A percentile compares a stretch with the other conserved stretches of the same genome.
These are phyloP conservation scores for Eutrema heterophyllum DNA, from an alignment of 345 rosid species.

Conservation along the genomic window DNA sequence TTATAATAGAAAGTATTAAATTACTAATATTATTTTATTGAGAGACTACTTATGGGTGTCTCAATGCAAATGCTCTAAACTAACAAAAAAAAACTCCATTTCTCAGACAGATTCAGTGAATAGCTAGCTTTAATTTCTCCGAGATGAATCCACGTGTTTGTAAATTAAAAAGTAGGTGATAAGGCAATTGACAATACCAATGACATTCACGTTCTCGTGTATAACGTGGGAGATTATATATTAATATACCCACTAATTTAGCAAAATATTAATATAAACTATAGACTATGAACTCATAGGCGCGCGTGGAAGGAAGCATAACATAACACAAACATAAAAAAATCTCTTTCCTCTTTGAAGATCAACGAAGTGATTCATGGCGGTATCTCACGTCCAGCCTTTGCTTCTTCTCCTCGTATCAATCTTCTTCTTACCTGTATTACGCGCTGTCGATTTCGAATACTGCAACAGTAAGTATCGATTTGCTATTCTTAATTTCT, in stretches of 20 bases:
- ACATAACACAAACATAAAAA: not conserved
- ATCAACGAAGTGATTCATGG: not conserved
- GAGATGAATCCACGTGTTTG: not conserved
- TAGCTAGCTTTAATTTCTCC: not conserved
- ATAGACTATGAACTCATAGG: not conserved
- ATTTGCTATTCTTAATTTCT: not conserved
- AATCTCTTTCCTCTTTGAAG: not conserved
- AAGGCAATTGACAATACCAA: not conserved
- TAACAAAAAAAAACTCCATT: too few relatives aligned
- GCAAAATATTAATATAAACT: not conserved
- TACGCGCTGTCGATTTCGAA: not conserved
- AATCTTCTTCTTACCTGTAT: constrained; percentile 2
- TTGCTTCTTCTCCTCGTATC: not conserved
- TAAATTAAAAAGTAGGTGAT: not conserved
- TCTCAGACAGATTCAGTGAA: not conserved
- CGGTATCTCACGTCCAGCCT: not conserved
- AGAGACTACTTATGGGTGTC: too few relatives aligned
- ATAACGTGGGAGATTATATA: not conserved
- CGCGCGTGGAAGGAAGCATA: not conserved
- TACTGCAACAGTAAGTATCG: constrained; percentile 3
- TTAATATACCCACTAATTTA: not conserved
- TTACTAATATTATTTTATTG: too few relatives aligned
- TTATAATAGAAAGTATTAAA: too few relatives aligned
- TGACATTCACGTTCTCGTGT: not conserved
- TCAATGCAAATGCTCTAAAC: too few relatives aligned